A percentile compares a stretch with the other conserved stretches of the same genome.
These are phyloP conservation scores for Tolypocladium ovalisporum DNA, from an alignment of 2,329 filamentous ascomycete genomes.

Conservation along the genomic window DNA sequence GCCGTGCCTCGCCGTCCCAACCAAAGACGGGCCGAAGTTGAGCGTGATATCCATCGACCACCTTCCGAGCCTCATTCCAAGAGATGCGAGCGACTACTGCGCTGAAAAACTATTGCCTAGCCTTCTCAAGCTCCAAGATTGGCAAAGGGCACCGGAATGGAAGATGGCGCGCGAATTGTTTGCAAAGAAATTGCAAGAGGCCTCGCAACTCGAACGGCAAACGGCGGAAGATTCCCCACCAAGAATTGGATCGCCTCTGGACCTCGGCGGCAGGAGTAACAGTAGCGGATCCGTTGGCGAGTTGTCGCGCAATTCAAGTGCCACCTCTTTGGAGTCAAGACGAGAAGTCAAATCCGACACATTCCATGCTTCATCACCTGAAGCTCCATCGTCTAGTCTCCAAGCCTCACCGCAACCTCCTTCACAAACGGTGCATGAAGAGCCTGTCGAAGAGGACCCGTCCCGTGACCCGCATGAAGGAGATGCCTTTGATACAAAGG, in stretches of 20 bases:
- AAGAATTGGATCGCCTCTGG: not conserved
- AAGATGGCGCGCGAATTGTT: not conserved
- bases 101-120: not conserved
- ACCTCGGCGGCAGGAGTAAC: not conserved
- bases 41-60: not conserved
- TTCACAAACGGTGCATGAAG: not conserved
- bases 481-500: not conserved
- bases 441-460: not conserved
- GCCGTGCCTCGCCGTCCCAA: not conserved
- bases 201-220: not conserved
- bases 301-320: not conserved
- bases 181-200: not conserved
- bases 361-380: not conserved
- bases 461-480: not conserved
- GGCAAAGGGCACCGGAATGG: not conserved
- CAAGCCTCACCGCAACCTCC: not conserved
- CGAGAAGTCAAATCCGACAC: not conserved
- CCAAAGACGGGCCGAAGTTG: not conserved
- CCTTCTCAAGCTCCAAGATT: not conserved
- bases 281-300: not conserved
- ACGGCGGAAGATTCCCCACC: not conserved
- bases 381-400: not conserved
- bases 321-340: not conserved
- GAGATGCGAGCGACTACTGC: not conserved
- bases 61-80: not conserved